Conservation (phyloP, 208 protist species). For the Trypanosoma scelopori region DNA sequence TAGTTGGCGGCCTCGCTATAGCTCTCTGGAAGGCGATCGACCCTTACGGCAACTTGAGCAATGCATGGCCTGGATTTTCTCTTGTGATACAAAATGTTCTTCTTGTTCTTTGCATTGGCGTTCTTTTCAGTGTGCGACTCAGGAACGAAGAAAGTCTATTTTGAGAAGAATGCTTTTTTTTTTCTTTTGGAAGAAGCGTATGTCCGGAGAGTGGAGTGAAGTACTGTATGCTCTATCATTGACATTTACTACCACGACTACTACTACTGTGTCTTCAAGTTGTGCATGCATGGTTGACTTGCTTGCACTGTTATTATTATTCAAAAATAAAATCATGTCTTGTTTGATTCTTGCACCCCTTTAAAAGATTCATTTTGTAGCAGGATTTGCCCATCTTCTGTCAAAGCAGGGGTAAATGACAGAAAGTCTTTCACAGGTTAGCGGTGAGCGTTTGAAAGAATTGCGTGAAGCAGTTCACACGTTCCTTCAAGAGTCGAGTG, state of each 20-base stretch:
- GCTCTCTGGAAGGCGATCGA: constrained; percentile 61
- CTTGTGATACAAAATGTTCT: constrained; percentile 48
- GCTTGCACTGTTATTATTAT: too few species aligned
- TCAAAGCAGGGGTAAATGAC: constrained; percentile 32
- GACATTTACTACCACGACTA: too few species aligned
- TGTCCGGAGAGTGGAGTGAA: too few species aligned
- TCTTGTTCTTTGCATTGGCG: constrained; percentile 19
- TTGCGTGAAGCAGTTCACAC: constrained; percentile 81
- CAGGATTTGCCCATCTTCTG: neutral
- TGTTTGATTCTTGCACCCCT: too few species aligned
- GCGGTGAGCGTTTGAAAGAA: constrained; percentile 52
- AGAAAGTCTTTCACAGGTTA: constrained; percentile 20
- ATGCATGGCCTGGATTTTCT: constrained; percentile 48
- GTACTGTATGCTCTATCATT: too few species aligned
- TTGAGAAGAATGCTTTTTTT: constrained; percentile 3
- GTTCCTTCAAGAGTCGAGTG: constrained; percentile 78
- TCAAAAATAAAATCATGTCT: too few species aligned
- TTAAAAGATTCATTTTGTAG: too few species aligned
- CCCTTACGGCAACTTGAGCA: constrained; percentile 35
- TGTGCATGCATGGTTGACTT: too few species aligned
- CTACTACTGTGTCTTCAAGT: too few species aligned
- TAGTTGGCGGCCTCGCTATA: constrained; percentile 49
- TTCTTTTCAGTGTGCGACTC: constrained; percentile 27
- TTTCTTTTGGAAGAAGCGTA: too few species aligned
- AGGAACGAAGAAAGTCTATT: constrained; percentile 18